Conservation (phyloP, 176 grass and related monocot genomes). For the Phyllostachys edulis region DNA sequence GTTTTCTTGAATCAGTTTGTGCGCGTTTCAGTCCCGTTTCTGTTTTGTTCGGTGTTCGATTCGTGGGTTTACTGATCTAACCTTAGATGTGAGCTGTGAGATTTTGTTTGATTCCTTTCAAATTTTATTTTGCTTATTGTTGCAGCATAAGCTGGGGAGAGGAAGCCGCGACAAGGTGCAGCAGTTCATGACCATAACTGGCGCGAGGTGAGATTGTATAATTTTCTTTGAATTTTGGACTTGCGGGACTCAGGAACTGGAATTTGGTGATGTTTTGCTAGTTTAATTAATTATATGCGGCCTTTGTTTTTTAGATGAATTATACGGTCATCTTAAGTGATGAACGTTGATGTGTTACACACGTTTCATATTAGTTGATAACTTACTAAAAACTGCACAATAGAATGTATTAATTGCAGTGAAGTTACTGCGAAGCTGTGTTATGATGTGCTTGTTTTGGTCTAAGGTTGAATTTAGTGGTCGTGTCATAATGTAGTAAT, state of each 20-base stretch:
- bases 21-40: not conserved
- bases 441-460: not conserved
- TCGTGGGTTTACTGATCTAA: conserved; percentile 1
- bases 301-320: not conserved
- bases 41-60: not conserved
- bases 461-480: conserved; percentile 8
- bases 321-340: not conserved
- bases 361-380: not conserved
- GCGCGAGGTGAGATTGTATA: conserved; percentile 52
- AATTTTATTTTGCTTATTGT: not conserved
- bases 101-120: conserved; percentile 8
- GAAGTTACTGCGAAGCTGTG: not conserved
- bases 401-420: not conserved
- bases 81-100: not conserved
- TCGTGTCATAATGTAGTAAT: not conserved
- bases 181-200: conserved; percentile 98
- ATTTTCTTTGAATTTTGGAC: not conserved
- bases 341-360: not conserved
- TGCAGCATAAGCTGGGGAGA: conserved; percentile 96
- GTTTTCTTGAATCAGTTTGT: not conserved
- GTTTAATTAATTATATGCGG: not conserved
- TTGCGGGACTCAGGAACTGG: not conserved
- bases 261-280: conserved; percentile 13
- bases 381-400: not conserved
- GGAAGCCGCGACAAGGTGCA: conserved; percentile 97